These are phyloP conservation scores for Cercis canadensis DNA, from an alignment of 306 rosid species.

Conservation along the genomic window DNA sequence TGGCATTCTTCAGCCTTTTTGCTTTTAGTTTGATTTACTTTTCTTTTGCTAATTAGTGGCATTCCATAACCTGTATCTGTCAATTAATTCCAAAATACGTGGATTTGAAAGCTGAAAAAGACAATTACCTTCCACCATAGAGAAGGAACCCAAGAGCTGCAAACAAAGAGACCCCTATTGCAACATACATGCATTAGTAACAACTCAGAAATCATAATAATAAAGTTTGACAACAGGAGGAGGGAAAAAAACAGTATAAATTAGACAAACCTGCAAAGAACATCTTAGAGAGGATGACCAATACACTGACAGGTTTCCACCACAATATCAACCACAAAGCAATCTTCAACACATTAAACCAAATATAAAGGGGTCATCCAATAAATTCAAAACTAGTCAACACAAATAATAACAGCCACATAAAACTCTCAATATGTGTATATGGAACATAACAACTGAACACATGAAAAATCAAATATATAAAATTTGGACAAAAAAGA, in stretches of 20 bases:
- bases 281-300: slow-evolving; percentile 74
- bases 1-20: not conserved
- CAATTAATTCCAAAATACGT: not conserved
- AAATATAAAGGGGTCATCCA: slow-evolving; percentile 15
- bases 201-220: slow-evolving; percentile 21
- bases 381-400: slow-evolving; percentile 38
- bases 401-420: slow-evolving; percentile 25
- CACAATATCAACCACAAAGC: slow-evolving; percentile 84
- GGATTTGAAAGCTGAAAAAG: slow-evolving; percentile 7
- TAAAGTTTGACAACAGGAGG: not conserved
- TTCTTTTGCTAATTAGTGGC: not conserved
- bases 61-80: slow-evolving; percentile 20
- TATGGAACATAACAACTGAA: slow-evolving; percentile 2
- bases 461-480: not conserved
- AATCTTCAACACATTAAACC: slow-evolving; percentile 57
- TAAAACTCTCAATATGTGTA: slow-evolving; percentile 18
- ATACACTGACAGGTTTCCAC: slow-evolving; percentile 80
- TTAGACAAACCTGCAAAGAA: slow-evolving; percentile 83
- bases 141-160: slow-evolving; percentile 98
- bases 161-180: slow-evolving; percentile 84
- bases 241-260: not conserved
- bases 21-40: too few species aligned
- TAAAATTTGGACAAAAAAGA: not conserved
- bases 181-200: slow-evolving; percentile 40
- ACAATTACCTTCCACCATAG: slow-evolving; percentile 92